Evolutionary conservation across 139 green algal genomes (phyloP).

Genomic region (Chlorella sp.): DNA sequence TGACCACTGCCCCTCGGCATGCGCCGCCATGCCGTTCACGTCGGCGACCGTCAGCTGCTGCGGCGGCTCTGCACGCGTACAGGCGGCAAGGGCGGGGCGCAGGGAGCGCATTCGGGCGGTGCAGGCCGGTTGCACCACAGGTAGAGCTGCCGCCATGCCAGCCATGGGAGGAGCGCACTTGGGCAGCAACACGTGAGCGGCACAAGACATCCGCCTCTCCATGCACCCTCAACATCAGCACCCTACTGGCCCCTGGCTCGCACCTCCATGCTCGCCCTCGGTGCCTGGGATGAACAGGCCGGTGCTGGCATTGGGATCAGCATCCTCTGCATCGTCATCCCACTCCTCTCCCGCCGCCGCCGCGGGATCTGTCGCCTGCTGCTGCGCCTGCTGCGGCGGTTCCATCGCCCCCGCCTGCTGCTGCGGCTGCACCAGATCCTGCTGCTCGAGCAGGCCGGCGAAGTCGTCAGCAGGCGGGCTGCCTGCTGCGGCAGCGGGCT

Average conservation of each 20-base stretch:
- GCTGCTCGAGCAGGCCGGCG: not conserved
- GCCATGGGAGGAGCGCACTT: too few species aligned
- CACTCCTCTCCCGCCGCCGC: not conserved
- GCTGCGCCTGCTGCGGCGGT: not conserved
- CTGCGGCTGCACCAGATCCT: not conserved
- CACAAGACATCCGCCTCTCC: not conserved
- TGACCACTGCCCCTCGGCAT: constrained; percentile 29
- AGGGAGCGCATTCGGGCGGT: not conserved
- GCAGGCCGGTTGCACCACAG: not conserved
- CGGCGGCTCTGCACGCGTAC: not conserved
- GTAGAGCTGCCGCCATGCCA: not conserved
- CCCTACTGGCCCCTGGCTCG: not conserved
- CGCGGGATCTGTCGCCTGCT: not conserved
- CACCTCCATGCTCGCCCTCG: not conserved
- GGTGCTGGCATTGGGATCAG: constrained; percentile 4
- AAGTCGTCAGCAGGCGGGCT: not conserved
- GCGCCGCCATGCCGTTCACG: constrained; percentile 15
- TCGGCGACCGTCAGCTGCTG: constrained; percentile 26
- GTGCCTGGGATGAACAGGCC: constrained; percentile 4
- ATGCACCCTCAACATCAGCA: not conserved
- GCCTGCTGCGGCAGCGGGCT: not conserved
- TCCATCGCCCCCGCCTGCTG: not conserved
- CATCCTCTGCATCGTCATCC: not conserved
- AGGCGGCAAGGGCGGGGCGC: not conserved
- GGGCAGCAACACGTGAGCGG: not conserved